These are phyloP conservation scores for Microdochium paspali DNA, from an alignment of 2,329 filamentous ascomycete species.

Conservation along the genomic window DNA sequence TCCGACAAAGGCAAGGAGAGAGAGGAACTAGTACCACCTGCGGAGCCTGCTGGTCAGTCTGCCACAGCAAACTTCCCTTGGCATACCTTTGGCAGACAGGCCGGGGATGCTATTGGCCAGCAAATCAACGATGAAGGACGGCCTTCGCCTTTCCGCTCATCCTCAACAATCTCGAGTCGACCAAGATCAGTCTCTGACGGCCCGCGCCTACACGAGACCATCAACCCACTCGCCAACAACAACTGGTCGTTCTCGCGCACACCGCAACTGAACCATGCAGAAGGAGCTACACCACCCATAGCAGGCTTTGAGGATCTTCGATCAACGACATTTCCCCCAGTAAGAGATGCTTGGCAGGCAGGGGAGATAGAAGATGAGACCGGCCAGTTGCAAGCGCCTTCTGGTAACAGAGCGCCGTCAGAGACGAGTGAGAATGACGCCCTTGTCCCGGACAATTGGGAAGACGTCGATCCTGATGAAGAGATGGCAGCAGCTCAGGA, in stretches of 20 bases:
- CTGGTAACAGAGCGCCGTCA: too few species aligned
- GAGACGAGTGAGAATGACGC: not conserved
- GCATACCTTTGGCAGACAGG: not conserved
- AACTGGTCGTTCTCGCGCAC: conserved; percentile 43
- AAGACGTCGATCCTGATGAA: not conserved
- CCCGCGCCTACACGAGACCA: conserved; percentile 28
- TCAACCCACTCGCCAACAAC: conserved; percentile 48
- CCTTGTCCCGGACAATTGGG: not conserved
- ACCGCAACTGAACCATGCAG: not conserved
- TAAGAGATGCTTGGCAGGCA: not conserved
- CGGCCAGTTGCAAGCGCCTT: not conserved
- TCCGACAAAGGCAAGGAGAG: not conserved
- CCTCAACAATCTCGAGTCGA: conserved; percentile 14
- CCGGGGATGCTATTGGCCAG: not conserved
- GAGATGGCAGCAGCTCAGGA: not conserved
- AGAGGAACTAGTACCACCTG: not conserved
- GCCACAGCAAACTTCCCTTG: not conserved
- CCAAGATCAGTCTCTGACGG: conserved; percentile 50
- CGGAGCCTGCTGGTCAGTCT: too few species aligned
- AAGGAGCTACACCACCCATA: not conserved
- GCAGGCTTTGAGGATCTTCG: not conserved
- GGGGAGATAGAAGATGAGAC: not conserved
- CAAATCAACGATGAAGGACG: conserved; percentile 1
- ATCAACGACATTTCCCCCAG: not conserved
- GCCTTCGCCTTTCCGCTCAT: not conserved